phyloP scores from a whole-genome alignment of 1,284 basidiomycete species.

The Pholiota adiposa region DNA sequence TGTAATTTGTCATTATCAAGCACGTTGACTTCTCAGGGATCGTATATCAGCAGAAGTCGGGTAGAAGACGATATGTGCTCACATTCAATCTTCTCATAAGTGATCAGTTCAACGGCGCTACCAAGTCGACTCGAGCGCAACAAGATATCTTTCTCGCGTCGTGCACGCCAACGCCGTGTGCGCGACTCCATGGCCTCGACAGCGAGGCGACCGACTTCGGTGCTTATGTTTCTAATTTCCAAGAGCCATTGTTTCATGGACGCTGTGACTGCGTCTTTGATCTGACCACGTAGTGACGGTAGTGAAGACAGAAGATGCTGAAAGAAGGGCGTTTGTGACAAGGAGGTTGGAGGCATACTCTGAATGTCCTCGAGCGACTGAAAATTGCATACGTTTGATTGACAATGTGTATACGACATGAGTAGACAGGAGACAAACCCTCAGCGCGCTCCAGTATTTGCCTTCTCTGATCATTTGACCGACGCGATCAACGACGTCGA shows the following conservation, averaged over 20 bases:
- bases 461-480: slow-evolving; percentile 91
- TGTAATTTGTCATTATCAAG: slow-evolving; percentile 88
- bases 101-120: slow-evolving; percentile 92
- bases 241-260: slow-evolving; percentile 98
- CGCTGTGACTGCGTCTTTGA: slow-evolving; percentile 92
- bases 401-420: slow-evolving; percentile 27
- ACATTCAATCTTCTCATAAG: slow-evolving; percentile 96
- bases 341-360: slow-evolving; percentile 85
- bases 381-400: slow-evolving; percentile 32
- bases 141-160: slow-evolving; percentile 79
- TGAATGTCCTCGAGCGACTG: slow-evolving; percentile 95
- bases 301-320: slow-evolving; percentile 90
- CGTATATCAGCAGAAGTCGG: slow-evolving; percentile 5
- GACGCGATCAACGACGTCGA: slow-evolving; percentile 95
- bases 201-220: slow-evolving; percentile 86
- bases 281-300: slow-evolving; percentile 86
- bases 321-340: slow-evolving; percentile 94
- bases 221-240: slow-evolving; percentile 90
- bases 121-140: slow-evolving; percentile 86
- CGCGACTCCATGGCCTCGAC: slow-evolving; percentile 90
- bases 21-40: slow-evolving; percentile 71
- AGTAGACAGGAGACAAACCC: slow-evolving; percentile 66
- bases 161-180: slow-evolving; percentile 82
- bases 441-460: slow-evolving; percentile 95
- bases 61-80: slow-evolving; percentile 24